Percentiles rank a stretch among this genome's conserved stretches.
phyloP scores from a whole-genome alignment of 306 rosid species.

The Cyamopsis tetragonoloba region DNA sequence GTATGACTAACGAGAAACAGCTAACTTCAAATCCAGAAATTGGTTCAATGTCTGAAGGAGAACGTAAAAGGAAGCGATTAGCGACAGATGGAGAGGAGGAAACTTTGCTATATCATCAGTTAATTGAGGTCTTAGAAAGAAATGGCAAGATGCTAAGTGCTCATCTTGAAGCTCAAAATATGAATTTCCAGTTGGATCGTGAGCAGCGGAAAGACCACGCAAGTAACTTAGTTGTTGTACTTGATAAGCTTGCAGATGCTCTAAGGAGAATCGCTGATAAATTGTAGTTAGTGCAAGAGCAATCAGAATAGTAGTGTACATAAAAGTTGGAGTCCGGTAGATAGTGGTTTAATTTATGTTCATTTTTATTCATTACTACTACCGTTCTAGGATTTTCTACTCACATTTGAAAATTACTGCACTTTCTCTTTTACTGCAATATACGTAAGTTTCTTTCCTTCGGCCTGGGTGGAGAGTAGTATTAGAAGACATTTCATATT shows the following conservation, averaged over 20 bases:
- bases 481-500: background rate
- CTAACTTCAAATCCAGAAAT: conserved; percentile 44
- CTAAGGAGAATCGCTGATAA: conserved; percentile 73
- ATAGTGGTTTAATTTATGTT: too few relatives aligned
- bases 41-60: conserved; percentile 58
- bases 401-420: background rate
- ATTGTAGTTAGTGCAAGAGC: conserved; percentile 48
- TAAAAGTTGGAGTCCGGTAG: conserved; percentile 26
- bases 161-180: conserved; percentile 64
- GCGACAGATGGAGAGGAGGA: conserved; percentile 50
- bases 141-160: conserved; percentile 60
- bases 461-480: background rate
- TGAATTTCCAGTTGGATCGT: conserved; percentile 54
- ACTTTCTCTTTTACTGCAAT: background rate
- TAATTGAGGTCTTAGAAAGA: conserved; percentile 63
- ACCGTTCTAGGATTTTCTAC: background rate
- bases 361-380: background rate
- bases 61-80: conserved; percentile 53
- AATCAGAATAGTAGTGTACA: conserved; percentile 41
- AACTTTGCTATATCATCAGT: conserved; percentile 41
- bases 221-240: conserved; percentile 55
- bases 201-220: conserved; percentile 66
- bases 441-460: background rate
- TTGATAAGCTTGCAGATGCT: conserved; percentile 77
- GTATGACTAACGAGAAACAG: conserved; percentile 40